These are phyloP conservation scores for Rhododendron simsii DNA, from an alignment of 148 eudicot genomes.

Conservation along the genomic window DNA sequence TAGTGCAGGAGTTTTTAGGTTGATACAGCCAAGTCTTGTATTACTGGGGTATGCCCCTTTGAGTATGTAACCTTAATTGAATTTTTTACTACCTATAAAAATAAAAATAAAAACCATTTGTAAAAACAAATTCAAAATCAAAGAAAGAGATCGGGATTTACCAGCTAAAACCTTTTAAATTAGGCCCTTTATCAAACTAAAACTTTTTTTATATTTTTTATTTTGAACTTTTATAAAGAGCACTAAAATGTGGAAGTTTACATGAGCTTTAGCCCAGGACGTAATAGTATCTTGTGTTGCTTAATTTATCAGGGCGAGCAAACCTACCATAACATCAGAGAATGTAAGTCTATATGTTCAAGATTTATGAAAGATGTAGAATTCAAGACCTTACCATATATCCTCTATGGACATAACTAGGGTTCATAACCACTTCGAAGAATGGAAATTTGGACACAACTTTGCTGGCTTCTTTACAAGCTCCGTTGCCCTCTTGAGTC, in stretches of 20 bases:
- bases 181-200: neutral
- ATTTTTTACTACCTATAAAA: no score
- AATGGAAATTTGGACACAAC: conserved; percentile 6
- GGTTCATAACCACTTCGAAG: conserved; percentile 9
- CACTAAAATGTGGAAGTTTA: neutral
- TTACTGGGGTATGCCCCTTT: no score
- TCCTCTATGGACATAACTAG: neutral
- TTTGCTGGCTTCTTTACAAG: neutral
- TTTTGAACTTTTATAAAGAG: neutral
- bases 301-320: neutral
- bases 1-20: no score
- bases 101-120: neutral
- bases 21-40: no score
- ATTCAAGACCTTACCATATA: conserved; percentile 10
- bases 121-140: neutral
- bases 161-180: neutral
- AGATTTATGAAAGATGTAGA: neutral
- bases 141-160: neutral
- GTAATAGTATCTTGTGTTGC: neutral
- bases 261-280: neutral
- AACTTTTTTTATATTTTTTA: neutral
- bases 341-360: neutral
- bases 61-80: no score
- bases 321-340: neutral
- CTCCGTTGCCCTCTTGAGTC: neutral